Evolutionary conservation across 345 rosid genomes (phyloP).

Genomic region (Eucalyptus viminalis): DNA sequence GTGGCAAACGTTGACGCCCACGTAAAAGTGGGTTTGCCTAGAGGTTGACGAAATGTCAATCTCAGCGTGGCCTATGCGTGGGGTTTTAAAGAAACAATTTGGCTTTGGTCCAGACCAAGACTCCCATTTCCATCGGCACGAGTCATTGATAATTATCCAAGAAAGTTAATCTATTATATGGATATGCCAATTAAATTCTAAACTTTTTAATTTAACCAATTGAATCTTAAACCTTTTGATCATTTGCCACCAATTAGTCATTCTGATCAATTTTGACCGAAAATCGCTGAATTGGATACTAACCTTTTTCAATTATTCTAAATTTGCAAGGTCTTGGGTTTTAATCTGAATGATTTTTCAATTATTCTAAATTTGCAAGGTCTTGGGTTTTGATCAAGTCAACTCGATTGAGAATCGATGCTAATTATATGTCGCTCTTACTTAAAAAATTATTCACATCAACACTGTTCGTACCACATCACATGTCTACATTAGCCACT

Average conservation of each 20-base stretch:
- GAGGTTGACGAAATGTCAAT: neutral
- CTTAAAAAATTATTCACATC: neutral
- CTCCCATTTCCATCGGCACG: neutral
- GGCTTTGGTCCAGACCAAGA: neutral
- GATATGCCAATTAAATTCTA: neutral
- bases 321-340: too few relatives aligned
- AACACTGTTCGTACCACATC: fast-evolving
- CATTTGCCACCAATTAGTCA: neutral
- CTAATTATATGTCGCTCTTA: neutral
- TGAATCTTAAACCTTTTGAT: neutral
- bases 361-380: neutral
- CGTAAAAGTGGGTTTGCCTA: neutral
- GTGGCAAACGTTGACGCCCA: neutral
- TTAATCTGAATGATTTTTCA: neutral
- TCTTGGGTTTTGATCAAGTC: neutral
- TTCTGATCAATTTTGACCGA: fast-evolving
- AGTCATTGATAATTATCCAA: neutral
- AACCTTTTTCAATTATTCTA: too few relatives aligned
- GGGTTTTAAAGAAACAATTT: neutral
- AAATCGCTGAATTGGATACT: neutral
- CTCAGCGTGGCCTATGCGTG: neutral
- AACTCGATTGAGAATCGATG: neutral
- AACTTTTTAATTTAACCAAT: neutral
- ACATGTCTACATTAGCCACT: fast-evolving
- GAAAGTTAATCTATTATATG: neutral